These are phyloP conservation scores for Boletellus sp. DNA, from an alignment of 1,284 basidiomycete genomes.

Conservation along the genomic window DNA sequence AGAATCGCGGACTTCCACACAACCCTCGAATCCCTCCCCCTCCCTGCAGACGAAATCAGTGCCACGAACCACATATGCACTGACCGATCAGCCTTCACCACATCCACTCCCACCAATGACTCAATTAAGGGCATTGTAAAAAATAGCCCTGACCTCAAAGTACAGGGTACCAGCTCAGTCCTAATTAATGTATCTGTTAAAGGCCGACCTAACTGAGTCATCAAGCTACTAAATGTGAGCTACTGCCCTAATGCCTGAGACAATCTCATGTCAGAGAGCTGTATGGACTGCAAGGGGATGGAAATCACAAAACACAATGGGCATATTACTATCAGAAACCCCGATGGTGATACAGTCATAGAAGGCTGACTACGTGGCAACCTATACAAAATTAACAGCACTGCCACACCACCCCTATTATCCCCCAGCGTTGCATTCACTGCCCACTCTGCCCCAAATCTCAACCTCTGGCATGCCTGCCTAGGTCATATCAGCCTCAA, in stretches of 20 bases:
- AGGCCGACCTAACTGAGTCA: not conserved
- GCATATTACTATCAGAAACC: not conserved
- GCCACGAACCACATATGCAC: conserved; percentile 30
- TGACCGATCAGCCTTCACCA: conserved; percentile 1
- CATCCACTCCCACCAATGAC: conserved; percentile 1
- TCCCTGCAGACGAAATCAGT: conserved; percentile 68
- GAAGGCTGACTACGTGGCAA: not conserved
- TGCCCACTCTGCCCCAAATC: not conserved
- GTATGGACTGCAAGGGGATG: conserved; percentile 1
- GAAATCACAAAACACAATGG: not conserved
- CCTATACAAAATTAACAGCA: not conserved
- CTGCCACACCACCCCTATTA: not conserved
- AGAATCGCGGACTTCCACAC: conserved; percentile 98
- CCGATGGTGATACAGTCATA: not conserved
- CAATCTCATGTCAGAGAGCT: conserved; percentile 14
- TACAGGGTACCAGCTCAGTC: conserved; percentile 1
- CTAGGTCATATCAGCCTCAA: not conserved
- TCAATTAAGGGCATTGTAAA: conserved; percentile 14
- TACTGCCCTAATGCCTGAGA: conserved; percentile 11
- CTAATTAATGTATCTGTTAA: conserved; percentile 2
- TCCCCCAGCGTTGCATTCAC: not conserved
- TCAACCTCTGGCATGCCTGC: not conserved
- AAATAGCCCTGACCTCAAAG: conserved; percentile 2
- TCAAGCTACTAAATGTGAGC: conserved; percentile 12
- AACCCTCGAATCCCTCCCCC: conserved; percentile 91